These are phyloP conservation scores for Oemleria cerasiformis DNA, from an alignment of 306 rosid genomes.

Conservation along the genomic window DNA sequence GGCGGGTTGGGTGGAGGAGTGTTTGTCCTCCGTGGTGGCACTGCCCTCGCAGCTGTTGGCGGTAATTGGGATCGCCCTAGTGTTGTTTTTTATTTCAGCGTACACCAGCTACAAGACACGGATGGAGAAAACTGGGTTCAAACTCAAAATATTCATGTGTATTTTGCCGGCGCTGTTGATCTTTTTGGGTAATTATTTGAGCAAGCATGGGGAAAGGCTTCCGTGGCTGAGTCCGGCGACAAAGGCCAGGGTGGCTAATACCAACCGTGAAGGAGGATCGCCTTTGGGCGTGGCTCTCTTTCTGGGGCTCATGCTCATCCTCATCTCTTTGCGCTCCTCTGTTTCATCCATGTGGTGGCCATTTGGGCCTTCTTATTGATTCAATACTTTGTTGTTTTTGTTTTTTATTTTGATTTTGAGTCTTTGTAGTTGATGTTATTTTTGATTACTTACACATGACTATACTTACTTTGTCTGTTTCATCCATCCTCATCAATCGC, in stretches of 20 bases:
- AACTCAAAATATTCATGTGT: slow-evolving; percentile 42
- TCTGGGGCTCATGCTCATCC: slow-evolving; percentile 46
- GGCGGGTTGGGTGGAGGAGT: slow-evolving; percentile 49
- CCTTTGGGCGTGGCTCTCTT: slow-evolving; percentile 64
- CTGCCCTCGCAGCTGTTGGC: slow-evolving; percentile 57
- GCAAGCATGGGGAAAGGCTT: slow-evolving; percentile 27
- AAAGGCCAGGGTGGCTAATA: slow-evolving; percentile 15
- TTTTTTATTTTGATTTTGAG: no score
- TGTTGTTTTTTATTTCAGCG: slow-evolving; percentile 51
- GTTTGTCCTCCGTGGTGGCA: slow-evolving; percentile 37
- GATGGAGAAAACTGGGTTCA: slow-evolving; percentile 33
- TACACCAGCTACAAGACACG: slow-evolving; percentile 46
- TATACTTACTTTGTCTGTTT: no score
- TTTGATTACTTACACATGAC: no score
- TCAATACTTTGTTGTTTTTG: no score
- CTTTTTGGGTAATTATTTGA: slow-evolving; percentile 38
- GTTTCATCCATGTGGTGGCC: slow-evolving; percentile 69
- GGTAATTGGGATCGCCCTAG: slow-evolving; percentile 42
- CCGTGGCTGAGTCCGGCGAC: slow-evolving; percentile 28
- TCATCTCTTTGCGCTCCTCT: slow-evolving; percentile 51
- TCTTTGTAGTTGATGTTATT: no score
- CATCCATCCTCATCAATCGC: no score
- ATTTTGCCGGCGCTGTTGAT: slow-evolving; percentile 48
- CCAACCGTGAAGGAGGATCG: slow-evolving; percentile 26
- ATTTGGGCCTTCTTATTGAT: slow-evolving; percentile 38